Base-by-base conservation (phyloP, 331 rosid genomes). In the Cydonia oblonga region DNA sequence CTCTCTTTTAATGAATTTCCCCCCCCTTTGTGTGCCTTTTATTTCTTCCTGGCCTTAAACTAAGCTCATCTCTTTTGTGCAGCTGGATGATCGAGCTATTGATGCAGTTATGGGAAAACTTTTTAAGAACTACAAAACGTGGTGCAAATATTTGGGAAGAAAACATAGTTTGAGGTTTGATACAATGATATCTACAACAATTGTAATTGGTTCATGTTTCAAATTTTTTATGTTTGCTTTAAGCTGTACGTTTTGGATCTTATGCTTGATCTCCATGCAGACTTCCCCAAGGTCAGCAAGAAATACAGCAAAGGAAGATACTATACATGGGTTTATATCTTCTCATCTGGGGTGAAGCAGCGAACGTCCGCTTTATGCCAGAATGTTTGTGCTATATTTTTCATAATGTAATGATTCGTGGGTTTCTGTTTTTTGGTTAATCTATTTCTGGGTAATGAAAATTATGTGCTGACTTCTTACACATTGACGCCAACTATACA, bases 21-120 rank as follows among this genome's bases (percentile, higher is more conserved):
- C 72, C 72, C 67, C 69, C 76, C 44, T 60, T 42, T 49, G 29
- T 54, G 24, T 42, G 44, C 67, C 54, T 33, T 32, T 58, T 9
- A 68, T 46, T 53, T 81, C 44, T 60, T 65, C 49, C 26, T 19
- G 81, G 74, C 30, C 65, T 29, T 33, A 29, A 54, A 54, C 68
- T 74, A 26, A 73, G 71, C 73, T 81, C 61, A 58, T 54, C 54
- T 35, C 32, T 71, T 38, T 57, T 76, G 40, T 80, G 87, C 90
- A 93, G 98, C 95, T 93, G n/a, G 97, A 93, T 78, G 97, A 91
- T 71, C 92, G 97, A 19, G 98, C 97, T 49, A 87, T 91, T 83
- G 91, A 86, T 68, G 83, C 83, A 38, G 84, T 88, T 72, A 86
- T 83, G 96, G 79, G 71, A 79, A 79, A 78, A 63, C 89, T 93